A percentile compares a stretch with the other conserved stretches of the same genome.
Evolutionary conservation across 352 stramenopile species (phyloP).

Genomic region (Phytophthora boehmeriae): DNA sequence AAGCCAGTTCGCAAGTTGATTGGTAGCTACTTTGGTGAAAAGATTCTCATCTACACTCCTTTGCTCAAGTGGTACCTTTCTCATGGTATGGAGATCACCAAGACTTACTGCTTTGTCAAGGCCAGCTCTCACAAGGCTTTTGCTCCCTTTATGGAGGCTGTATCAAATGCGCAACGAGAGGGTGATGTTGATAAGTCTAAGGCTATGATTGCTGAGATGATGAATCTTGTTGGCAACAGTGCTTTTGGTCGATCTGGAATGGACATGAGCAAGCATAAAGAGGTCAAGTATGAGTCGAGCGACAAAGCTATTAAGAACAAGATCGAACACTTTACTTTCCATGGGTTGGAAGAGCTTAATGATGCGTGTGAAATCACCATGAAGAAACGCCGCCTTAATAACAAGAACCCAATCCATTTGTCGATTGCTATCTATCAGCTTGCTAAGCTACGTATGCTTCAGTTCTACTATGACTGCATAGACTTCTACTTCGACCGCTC

Average conservation of each 20-base stretch:
- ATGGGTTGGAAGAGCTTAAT: constrained; percentile 9
- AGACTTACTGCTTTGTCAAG: constrained; percentile 38
- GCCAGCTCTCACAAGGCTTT: constrained; percentile 21
- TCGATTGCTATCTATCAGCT: no score
- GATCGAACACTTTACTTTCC: constrained; percentile 12
- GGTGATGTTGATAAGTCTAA: constrained; percentile 34
- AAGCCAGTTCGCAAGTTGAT: constrained; percentile 30
- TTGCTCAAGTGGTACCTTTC: constrained; percentile 46
- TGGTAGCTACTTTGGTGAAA: constrained; percentile 39
- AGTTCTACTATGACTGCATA: constrained; percentile 6
- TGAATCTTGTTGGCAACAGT: constrained; percentile 5
- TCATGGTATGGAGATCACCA: constrained; percentile 34
- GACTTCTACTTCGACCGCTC: no score
- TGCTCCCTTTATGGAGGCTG: constrained; percentile 20
- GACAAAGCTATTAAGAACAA: constrained; percentile 2
- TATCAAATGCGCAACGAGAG: constrained; percentile 29
- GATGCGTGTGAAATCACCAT: constrained; percentile 17
- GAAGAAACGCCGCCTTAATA: constrained; percentile 2
- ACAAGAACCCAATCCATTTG: neutral
- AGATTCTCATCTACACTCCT: constrained; percentile 43
- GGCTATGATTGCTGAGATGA: constrained; percentile 3
- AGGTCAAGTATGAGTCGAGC: constrained; percentile 5
- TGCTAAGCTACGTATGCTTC: no score
- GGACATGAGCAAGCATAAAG: constrained; percentile 14
- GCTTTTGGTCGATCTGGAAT: constrained; percentile 14